Base-by-base conservation (phyloP, 2,329 filamentous ascomycete species). In the Botrytis medusae region DNA sequence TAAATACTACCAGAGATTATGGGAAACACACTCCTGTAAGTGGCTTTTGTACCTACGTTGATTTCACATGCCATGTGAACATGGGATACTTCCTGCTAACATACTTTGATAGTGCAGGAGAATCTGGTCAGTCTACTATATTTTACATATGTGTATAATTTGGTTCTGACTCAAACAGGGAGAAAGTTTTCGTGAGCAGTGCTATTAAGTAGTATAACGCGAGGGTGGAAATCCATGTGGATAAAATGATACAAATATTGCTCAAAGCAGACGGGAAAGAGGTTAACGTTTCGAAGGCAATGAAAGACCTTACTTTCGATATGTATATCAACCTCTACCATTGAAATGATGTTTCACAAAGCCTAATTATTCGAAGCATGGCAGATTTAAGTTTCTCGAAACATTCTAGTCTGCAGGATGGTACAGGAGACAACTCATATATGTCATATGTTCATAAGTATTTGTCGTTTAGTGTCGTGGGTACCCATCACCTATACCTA, bases 401-500 rank as follows among this genome's bases (percentile, higher is more conserved):
- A 22, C 65, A 77, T 67, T n/a, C 72, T 4, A 70, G 74, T 29
- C 73, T 73, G 71, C 75, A 74, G 62, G 74, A 73, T 37, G 76
- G 75, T 12, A 76, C 48, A 25, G 72, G 73, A 9, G 73, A 74
- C 14, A 72, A 67, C 44, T 42, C 61, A 32, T 76, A 75, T 46
- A 75, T 77, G 73, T 69, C 70, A 22, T 75, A 75, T 68, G 71
- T 75, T 4, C 75, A 77, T 37, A 74, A 75, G 29, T 75, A 75
- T 48, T 73, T 76, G 64, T 42, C 67, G 4, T 73, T 71, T 18
- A 37, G 59, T 29, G 63, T 64, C 5, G 75, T 76, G 6, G 16
- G 73, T 74, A n/a, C 2, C 34, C 5, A 46, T 5, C 22, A 2
- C 22, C 44, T 22, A 65, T 46, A 5, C 16, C 25, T n/a, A 44